Evolutionary conservation across 805 yeast species (phyloP).

Genomic region (Starmerella bacillaris): DNA sequence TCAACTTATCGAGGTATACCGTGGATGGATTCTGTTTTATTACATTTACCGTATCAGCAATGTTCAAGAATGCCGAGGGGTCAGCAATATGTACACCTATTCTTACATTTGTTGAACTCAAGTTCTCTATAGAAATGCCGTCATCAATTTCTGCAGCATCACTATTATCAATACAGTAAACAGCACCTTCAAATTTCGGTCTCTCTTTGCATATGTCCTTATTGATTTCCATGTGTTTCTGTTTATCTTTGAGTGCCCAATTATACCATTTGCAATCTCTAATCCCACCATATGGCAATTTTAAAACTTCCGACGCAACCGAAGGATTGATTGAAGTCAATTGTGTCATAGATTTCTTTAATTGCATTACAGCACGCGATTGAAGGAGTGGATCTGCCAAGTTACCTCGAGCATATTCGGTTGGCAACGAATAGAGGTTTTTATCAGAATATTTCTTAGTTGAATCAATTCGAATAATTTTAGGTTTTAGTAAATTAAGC

Average conservation of each 20-base stretch:
- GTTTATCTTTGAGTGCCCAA: conserved; percentile 3
- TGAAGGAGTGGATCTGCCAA: conserved; percentile 8
- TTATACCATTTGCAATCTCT: conserved; percentile 1
- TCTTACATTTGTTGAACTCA: conserved; percentile 10
- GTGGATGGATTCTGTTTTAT: conserved; percentile 4
- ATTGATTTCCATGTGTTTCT: neutral
- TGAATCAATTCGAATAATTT: neutral
- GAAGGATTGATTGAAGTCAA: conserved; percentile 3
- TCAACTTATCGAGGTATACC: conserved; percentile 3
- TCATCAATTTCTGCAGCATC: conserved; percentile 86
- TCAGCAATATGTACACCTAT: conserved; percentile 71
- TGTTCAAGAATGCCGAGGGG: conserved; percentile 47
- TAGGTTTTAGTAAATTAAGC: neutral
- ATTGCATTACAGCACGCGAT: conserved; percentile 10
- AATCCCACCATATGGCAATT: conserved; percentile 2
- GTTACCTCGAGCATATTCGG: conserved; percentile 12
- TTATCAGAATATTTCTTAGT: too few relatives aligned
- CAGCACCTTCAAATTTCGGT: conserved; percentile 7
- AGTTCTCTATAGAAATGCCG: conserved; percentile 41
- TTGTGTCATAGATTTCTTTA: conserved; percentile 5
- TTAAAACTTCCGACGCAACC: conserved; percentile 10
- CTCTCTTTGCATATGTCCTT: conserved; percentile 2
- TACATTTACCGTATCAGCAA: conserved; percentile 24
- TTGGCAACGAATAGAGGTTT: too few relatives aligned
- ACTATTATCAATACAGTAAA: conserved; percentile 69